Evolutionary conservation across 163 green algal species (phyloP), one percentile per base, ranked within the genome.

Genomic region (Prototheca wickerhamii): DNA sequence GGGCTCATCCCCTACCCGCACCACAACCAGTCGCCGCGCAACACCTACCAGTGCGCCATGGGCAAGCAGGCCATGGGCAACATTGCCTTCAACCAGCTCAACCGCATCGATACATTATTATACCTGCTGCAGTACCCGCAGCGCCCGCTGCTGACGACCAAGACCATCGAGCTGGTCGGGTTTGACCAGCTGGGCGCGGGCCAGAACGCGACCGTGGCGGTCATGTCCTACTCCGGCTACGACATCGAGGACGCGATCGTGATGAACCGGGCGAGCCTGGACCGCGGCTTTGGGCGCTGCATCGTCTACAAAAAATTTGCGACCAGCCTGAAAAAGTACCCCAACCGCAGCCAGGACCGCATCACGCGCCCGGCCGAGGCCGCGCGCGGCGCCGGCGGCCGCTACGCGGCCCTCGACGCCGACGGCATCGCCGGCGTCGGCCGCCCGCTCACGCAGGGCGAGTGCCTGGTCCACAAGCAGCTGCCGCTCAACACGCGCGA

Each of bases 1-100:
- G 88, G 92, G 4, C 85, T 98, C 54, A 97, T 99, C 60, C 94
- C 94, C 52, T 99, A 89, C 84, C 92, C 94, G 0, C 90, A 99
- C 76, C 94, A 99, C 85, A 99, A 99, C 84, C 93, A 99, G 84
- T 96, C 87, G 10, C 93, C 93, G 3, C 78, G 93, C 42, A 99
- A 99, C 82, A 99, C 93, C 1, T 99, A 99, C 77, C 92, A 98
- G 87, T 99, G 91, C 66, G 94, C 94, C 60, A 99, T 99, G 94
- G 94, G 94, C 74, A 99, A 99, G 84, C 93, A 95, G 84, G 81
- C 90, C 10, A 98, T 99, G 93, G 94, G 94, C 64, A 96, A 95
- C 71, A 88, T 98, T 26, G 90, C 87, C n/a, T 98, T 88, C 84
- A 99, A 99, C 82, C 90, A 98, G 86, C 72, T 92, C 33, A 82